Conservation (phyloP, 2,329 filamentous ascomycete genomes). For the Botryotinia narcissicola region DNA sequence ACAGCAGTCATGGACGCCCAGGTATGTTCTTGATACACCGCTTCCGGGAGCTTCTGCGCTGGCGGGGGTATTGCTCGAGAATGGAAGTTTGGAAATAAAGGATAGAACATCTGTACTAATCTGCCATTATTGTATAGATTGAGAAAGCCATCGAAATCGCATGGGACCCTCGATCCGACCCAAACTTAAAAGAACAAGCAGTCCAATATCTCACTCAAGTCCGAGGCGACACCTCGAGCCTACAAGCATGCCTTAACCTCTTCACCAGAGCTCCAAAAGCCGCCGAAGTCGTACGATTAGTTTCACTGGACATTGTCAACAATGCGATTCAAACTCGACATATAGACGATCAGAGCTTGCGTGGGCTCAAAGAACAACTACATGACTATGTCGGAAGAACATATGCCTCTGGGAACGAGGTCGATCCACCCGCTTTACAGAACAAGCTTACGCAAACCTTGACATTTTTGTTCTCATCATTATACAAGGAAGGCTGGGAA, state of each 20-base stretch:
- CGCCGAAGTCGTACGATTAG: slow-evolving; percentile 82
- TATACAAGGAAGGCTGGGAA: slow-evolving; percentile 85
- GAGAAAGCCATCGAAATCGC: slow-evolving; percentile 95
- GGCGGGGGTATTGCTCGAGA: not conserved
- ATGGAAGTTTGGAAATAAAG: not conserved
- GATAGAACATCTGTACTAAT: slow-evolving; percentile 6
- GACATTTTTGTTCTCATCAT: slow-evolving; percentile 85
- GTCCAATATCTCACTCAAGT: slow-evolving; percentile 78
- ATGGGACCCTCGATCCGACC: slow-evolving; percentile 76
- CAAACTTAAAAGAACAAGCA: slow-evolving; percentile 74
- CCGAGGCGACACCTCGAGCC: slow-evolving; percentile 77
- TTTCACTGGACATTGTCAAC: slow-evolving; percentile 90
- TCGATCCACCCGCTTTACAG: slow-evolving; percentile 77
- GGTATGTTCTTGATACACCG: slow-evolving; percentile 31
- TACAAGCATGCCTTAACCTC: slow-evolving; percentile 84
- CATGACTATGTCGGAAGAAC: slow-evolving; percentile 75
- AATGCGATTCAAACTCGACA: slow-evolving; percentile 79
- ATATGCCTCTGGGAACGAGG: slow-evolving; percentile 59
- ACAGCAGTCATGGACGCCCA: slow-evolving; percentile 37
- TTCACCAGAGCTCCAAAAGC: slow-evolving; percentile 76
- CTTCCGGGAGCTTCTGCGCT: not conserved
- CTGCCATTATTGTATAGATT: slow-evolving; percentile 56
- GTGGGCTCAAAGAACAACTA: slow-evolving; percentile 75
- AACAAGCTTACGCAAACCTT: slow-evolving; percentile 97
- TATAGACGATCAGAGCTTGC: slow-evolving; percentile 69